Evolutionary conservation across 2,329 filamentous ascomycete genomes (phyloP), one percentile per base, ranked within the genome.

Genomic region (Corniculantispora saksenae): DNA sequence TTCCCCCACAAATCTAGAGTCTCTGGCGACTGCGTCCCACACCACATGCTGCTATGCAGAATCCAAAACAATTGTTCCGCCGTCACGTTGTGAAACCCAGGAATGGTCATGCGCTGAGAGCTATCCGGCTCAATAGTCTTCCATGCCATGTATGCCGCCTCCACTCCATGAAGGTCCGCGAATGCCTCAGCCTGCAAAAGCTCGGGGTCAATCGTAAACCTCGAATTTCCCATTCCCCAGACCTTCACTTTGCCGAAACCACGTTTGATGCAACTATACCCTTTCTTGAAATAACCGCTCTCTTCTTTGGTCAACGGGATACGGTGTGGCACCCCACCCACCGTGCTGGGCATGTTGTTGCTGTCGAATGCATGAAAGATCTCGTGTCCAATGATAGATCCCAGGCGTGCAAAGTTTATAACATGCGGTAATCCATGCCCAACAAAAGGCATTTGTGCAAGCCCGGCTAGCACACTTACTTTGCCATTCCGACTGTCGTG

Each of bases 21-120:
- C 32, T 27, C 15, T 1, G 38, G 29, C 12, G 38, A 27, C 10
- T 43, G 17, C n/a, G n/a, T 35, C 13, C 29, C 81, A 71, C 86
- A 88, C 84, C 84, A 88, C 78, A 80, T 83, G 66, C 82, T 84
- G 7, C 78, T 81, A 70, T 86, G 87, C 15, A 81, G 82, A 27
- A 88, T 79, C 68, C 87, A 88, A 77, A 88, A 89, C 10, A 88
- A 71, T 68, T 88, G 85, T 61, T 88, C 85, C 68, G 86, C 84
- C 1, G 80, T 83, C 66, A 87, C 87, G 35, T 78, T 70, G 17
- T 81, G 77, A 17, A 88, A 70, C 2, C 86, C 85, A 0, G 83
- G 83, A 23, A 88, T 10, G 4, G 50, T 53, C 50, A 29, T 29
- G 15, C 50, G 50, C 21, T 53, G 13, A 3, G 23, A 29, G 3